Percentiles rank a stretch among this genome's conserved stretches.
These are phyloP conservation scores for Podaxis sp. DNA, from an alignment of 768 basidiomycete genomes.

Conservation along the genomic window DNA sequence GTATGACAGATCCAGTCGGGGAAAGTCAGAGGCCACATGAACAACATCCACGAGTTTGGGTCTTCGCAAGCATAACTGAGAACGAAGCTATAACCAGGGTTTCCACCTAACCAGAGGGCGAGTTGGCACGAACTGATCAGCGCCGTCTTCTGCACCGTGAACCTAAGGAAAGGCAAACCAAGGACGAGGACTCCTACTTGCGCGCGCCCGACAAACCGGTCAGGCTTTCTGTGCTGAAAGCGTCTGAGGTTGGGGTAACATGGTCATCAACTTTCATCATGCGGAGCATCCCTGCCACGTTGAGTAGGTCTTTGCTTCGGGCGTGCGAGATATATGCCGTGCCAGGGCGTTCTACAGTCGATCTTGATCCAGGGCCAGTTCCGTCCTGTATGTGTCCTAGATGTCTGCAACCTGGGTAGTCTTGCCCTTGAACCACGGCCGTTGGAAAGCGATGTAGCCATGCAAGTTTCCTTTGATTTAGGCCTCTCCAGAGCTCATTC, in stretches of 20 bases:
- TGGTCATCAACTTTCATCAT: background rate
- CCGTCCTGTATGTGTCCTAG: constrained; percentile 4
- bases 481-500: constrained; percentile 1
- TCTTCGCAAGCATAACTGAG: constrained; percentile 12
- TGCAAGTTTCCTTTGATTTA: constrained; percentile 14
- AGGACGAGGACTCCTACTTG: constrained; percentile 7
- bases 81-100: background rate
- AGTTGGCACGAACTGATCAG: constrained; percentile 1
- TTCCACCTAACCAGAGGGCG: constrained; percentile 9
- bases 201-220: background rate
- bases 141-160: constrained; percentile 7
- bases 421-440: constrained; percentile 2
- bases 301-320: background rate
- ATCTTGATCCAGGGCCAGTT: background rate
- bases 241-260: constrained; percentile 15
- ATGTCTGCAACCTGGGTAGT: background rate
- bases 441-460: constrained; percentile 9
- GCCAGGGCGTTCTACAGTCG: constrained; percentile 12
- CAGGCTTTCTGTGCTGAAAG: constrained; percentile 14
- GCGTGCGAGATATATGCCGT: constrained; percentile 1
- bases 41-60: background rate
- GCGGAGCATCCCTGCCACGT: background rate
- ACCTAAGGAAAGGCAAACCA: constrained; percentile 3
- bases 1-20: background rate
- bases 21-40: constrained; percentile 1